These are phyloP conservation scores for Pythium myriotylum DNA, from an alignment of 352 stramenopile genomes.

Conservation along the genomic window DNA sequence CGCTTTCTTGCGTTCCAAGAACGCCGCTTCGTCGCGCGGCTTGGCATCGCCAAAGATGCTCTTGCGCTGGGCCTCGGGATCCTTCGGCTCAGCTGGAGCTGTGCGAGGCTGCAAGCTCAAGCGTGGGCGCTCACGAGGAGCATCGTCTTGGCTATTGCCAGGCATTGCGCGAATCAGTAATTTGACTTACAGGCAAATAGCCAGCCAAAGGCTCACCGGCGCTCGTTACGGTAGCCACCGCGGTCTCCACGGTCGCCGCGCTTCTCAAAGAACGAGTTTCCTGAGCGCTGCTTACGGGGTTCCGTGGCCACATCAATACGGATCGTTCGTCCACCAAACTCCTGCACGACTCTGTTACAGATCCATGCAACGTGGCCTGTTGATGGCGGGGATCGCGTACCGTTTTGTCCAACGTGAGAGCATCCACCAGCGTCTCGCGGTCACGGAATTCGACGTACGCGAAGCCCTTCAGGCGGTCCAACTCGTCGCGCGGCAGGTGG, in stretches of 20 bases:
- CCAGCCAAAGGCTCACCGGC: too few relatives aligned
- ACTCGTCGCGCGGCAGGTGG: constrained; percentile 67
- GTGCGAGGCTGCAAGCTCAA: constrained; percentile 64
- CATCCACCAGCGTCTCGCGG: constrained; percentile 64
- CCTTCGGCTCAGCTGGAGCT: constrained; percentile 34
- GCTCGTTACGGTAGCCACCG: constrained; percentile 26
- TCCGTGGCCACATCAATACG: constrained; percentile 79
- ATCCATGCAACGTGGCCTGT: too few relatives aligned
- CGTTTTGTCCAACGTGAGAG: constrained; percentile 63
- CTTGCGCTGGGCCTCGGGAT: constrained; percentile 38
- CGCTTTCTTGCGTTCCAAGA: constrained; percentile 67
- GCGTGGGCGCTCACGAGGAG: constrained; percentile 53
- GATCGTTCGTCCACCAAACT: constrained; percentile 46
- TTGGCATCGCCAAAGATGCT: constrained; percentile 89
- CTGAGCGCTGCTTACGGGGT: constrained; percentile 50
- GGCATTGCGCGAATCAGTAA: neutral
- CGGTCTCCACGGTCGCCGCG: constrained; percentile 28
- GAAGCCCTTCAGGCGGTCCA: constrained; percentile 78
- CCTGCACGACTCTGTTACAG: constrained; percentile 14
- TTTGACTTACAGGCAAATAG: too few relatives aligned
- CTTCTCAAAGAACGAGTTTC: constrained; percentile 52
- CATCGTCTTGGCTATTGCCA: constrained; percentile 15
- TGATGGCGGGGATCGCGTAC: constrained; percentile 10
- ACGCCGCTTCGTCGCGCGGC: constrained; percentile 69
- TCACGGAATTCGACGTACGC: constrained; percentile 84